A percentile compares a stretch with the other conserved stretches of the same genome.
Conservation (phyloP, 306 rosid genomes). For the Cucurbita moschata region DNA sequence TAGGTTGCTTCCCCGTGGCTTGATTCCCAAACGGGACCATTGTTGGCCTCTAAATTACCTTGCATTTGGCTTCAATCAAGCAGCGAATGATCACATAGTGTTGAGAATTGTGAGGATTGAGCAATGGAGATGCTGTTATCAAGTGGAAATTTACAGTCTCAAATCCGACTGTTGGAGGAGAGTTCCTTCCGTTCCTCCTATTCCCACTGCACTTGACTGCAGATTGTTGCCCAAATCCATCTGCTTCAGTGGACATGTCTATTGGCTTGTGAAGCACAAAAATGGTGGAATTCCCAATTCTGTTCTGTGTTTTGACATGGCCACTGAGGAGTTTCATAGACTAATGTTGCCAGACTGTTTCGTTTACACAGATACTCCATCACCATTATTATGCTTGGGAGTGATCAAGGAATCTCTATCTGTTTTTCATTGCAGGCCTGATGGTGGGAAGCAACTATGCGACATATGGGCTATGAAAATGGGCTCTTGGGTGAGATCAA, state of each 20-base stretch:
- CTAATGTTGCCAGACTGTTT: background rate
- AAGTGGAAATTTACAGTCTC: constrained; percentile 4
- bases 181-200: background rate
- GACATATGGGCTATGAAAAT: background rate
- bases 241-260: background rate
- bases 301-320: background rate
- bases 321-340: background rate
- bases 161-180: background rate
- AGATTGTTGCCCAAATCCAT: constrained; percentile 1
- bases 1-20: background rate
- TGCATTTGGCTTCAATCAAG: background rate
- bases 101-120: constrained; percentile 6
- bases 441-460: background rate
- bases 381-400: background rate
- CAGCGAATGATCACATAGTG: background rate
- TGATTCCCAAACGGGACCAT: background rate
- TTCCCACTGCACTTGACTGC: constrained; percentile 4
- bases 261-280: constrained; percentile 6
- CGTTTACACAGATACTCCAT: background rate
- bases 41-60: background rate
- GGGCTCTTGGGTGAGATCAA: background rate
- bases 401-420: background rate
- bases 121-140: background rate
- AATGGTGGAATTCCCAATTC: background rate
- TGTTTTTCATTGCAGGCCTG: background rate